Conservation (phyloP, 2,329 filamentous ascomycete genomes). For the Exophiala aquamarina region DNA sequence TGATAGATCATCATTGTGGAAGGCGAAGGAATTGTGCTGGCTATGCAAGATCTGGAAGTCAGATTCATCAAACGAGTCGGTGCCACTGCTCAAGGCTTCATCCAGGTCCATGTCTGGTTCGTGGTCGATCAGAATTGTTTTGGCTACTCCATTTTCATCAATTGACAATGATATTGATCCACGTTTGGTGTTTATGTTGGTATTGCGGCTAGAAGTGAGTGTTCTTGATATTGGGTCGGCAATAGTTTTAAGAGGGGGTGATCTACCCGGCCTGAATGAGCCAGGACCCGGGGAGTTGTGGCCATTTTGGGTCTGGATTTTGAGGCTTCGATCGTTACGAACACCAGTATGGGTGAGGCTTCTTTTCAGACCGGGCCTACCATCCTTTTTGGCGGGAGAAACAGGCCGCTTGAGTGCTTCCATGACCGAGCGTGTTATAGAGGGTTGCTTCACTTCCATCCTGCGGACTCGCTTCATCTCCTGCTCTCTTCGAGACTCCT, state of each 20-base stretch:
- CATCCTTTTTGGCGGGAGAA: conserved; percentile 20
- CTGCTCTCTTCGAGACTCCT: conserved; percentile 45
- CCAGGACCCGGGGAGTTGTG: conserved; percentile 8
- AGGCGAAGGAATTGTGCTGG: conserved; percentile 40
- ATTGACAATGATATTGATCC: conserved; percentile 48
- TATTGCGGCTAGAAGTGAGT: conserved; percentile 29
- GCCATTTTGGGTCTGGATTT: conserved; percentile 34
- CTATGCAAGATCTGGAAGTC: conserved; percentile 40
- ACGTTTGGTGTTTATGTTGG: conserved; percentile 26
- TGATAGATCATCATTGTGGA: conserved; percentile 30
- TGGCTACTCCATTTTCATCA: conserved; percentile 49
- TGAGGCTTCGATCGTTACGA: conserved; percentile 28
- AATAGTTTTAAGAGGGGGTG: conserved; percentile 36
- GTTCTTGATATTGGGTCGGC: conserved; percentile 31
- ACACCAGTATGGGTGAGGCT: conserved; percentile 42
- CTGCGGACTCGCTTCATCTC: conserved; percentile 32
- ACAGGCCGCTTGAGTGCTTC: conserved; percentile 25
- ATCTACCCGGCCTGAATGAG: conserved; percentile 41
- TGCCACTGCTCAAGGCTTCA: conserved; percentile 43
- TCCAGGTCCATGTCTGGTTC: conserved; percentile 34
- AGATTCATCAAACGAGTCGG: conserved; percentile 42
- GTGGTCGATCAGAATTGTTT: conserved; percentile 37
- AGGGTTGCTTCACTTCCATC: conserved; percentile 31
- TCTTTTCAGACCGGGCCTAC: conserved; percentile 38
- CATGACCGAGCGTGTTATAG: conserved; percentile 30